These are phyloP conservation scores for Sicyos edulis DNA, from an alignment of 306 rosid species.

Conservation along the genomic window DNA sequence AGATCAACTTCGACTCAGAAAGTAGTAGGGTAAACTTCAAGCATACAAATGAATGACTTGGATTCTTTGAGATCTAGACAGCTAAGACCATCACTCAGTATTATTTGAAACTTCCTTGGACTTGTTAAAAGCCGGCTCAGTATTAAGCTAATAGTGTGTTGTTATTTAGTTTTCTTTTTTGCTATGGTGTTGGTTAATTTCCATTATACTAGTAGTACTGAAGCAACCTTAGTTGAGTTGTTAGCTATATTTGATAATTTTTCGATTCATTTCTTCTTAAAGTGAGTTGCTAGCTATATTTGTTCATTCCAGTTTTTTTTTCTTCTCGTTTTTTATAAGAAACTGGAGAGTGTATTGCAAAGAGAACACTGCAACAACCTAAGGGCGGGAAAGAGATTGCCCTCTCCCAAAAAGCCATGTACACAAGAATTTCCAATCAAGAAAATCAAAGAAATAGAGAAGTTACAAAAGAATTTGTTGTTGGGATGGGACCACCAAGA, in stretches of 20 bases:
- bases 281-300: no score
- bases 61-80: not conserved
- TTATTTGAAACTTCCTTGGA: no score
- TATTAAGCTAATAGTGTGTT: not conserved
- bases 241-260: not conserved
- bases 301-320: no score
- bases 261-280: not conserved
- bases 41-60: slow-evolving; percentile 6
- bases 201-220: not conserved
- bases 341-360: not conserved
- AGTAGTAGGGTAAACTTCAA: not conserved
- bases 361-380: not conserved
- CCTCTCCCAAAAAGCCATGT: not conserved
- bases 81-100: slow-evolving; percentile 8
- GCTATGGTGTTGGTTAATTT: not conserved
- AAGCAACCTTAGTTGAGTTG: not conserved
- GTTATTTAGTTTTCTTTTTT: not conserved
- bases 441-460: slow-evolving; percentile 2
- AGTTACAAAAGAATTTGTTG: not conserved
- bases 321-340: not conserved
- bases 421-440: not conserved
- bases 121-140: not conserved
- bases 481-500: not conserved
- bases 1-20: slow-evolving; percentile 1
- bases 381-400: not conserved